These are phyloP conservation scores for Tulasnella sp. DNA, from an alignment of 768 basidiomycete genomes.

Conservation along the genomic window DNA sequence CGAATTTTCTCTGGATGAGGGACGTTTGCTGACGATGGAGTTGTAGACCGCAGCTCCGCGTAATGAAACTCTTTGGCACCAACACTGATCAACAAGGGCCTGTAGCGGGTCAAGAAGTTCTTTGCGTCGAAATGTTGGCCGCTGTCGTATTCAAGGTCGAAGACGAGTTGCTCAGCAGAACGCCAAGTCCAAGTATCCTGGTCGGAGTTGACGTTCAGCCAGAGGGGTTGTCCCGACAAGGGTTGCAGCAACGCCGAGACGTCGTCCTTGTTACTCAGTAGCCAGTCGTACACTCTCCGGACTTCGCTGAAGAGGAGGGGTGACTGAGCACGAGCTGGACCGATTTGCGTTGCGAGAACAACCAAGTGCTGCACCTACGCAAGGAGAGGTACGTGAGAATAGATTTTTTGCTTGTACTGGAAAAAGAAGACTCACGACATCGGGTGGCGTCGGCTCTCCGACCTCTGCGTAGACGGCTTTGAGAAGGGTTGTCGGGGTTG, in stretches of 20 bases:
- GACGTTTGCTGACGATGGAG: not conserved
- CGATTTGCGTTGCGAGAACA: not conserved
- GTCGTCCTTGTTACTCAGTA: conserved; percentile 18
- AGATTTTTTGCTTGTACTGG: not conserved
- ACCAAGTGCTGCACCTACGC: conserved; percentile 19
- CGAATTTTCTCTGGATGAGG: no score
- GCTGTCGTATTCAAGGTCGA: conserved; percentile 16
- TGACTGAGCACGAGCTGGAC: not conserved
- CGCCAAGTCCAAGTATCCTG: conserved; percentile 21
- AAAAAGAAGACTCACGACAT: conserved; percentile 17
- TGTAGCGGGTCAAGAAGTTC: conserved; percentile 8
- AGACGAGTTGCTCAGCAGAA: conserved; percentile 1
- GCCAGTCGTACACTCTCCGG: conserved; percentile 12
- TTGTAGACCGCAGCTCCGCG: not conserved
- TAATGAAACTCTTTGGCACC: conserved; percentile 6
- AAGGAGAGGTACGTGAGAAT: not conserved
- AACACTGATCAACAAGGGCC: not conserved
- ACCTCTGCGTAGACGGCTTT: conserved; percentile 14
- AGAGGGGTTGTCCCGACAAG: not conserved
- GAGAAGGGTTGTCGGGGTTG: not conserved
- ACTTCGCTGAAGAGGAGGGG: conserved; percentile 6
- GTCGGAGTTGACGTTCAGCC: conserved; percentile 5
- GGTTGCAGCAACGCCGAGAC: not conserved
- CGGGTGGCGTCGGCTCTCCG: not conserved
- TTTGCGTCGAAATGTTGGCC: conserved; percentile 16